Evolutionary conservation across 768 basidiomycete species (phyloP), one percentile per base, ranked within the genome.

Genomic region (Mycena crocata): DNA sequence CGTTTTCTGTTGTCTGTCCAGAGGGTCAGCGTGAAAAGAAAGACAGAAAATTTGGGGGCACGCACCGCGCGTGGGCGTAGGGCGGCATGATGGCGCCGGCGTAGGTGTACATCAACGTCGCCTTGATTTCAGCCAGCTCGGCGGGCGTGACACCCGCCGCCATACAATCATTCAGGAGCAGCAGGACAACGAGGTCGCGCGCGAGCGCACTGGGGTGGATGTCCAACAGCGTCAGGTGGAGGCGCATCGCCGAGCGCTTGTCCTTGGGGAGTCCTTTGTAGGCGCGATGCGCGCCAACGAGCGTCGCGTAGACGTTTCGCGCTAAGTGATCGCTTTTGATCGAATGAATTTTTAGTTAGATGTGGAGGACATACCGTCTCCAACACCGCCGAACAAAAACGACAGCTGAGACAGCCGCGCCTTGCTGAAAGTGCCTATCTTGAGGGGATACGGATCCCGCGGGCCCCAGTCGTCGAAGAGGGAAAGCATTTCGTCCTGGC

Each of bases 331-430:
- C 12, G 24, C 42, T 48, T 8, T 40, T 5, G 19, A 37, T 37
- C 3, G 26, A 9, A 51, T 23, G 3, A 58, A 2, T 31, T 30
- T 13, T 2, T 9, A 5, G n/a, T n/a, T n/a, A n/a, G n/a, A n/a
- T n/a, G n/a, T n/a, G n/a, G n/a, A n/a, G 21, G 13, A 61, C 68
- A 8, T 51, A 75, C 74, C 73, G 61, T 78, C 77, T 13, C 71
- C 77, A 17, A 71, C 68, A 8, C 77, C 77, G 34, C 71, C 77
- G n/a, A 78, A 68, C 23, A 76, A 64, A 45, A 78, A 77, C 0
- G 76, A 64, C 0, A 78, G 54, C 13, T 68, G 48, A 0, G 66
- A 65, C 0, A 73, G 70, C 23, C 68, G 62, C 17, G 46, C 58
- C 24, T 70, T 57, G 21, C 63, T 62, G 32, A 76, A 58, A 4